Evolutionary conservation across 345 rosid genomes (phyloP).

Genomic region (Heritiera fomes): DNA sequence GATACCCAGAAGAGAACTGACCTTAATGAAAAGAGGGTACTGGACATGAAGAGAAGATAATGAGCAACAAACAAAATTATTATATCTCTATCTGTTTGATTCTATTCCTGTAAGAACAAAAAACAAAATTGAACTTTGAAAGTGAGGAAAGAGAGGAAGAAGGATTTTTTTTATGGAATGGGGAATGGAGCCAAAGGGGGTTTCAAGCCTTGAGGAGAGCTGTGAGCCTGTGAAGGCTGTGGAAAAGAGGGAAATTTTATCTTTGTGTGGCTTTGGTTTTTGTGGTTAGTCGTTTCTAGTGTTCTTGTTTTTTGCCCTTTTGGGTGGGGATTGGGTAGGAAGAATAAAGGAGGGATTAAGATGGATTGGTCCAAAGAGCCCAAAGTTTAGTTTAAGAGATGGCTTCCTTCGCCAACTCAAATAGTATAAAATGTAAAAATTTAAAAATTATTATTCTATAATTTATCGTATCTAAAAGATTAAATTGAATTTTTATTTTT

Average conservation of each 20-base stretch:
- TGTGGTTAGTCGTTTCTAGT: not conserved
- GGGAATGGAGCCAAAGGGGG: conserved; percentile 18
- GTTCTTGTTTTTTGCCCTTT: too few species aligned
- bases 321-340: not conserved
- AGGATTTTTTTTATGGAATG: not conserved
- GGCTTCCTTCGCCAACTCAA: too few species aligned
- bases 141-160: not conserved
- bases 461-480: too few species aligned
- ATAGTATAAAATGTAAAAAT: too few species aligned
- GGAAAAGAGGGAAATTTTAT: conserved; percentile 17
- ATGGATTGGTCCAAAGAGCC: not conserved
- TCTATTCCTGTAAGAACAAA: not conserved
- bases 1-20: conserved; percentile 29
- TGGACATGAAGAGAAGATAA: conserved; percentile 12
- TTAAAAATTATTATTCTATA: too few species aligned
- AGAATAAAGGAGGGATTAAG: not conserved
- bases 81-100: not conserved
- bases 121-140: not conserved
- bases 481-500: too few species aligned
- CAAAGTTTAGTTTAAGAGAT: not conserved
- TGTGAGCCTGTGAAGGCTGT: not conserved
- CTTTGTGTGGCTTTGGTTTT: conserved; percentile 13
- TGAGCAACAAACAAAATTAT: not conserved
- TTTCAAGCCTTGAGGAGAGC: conserved; percentile 5
- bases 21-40: conserved; percentile 34